Evolutionary conservation across 345 rosid genomes (phyloP).

Genomic region (Arabidopsis suecica): DNA sequence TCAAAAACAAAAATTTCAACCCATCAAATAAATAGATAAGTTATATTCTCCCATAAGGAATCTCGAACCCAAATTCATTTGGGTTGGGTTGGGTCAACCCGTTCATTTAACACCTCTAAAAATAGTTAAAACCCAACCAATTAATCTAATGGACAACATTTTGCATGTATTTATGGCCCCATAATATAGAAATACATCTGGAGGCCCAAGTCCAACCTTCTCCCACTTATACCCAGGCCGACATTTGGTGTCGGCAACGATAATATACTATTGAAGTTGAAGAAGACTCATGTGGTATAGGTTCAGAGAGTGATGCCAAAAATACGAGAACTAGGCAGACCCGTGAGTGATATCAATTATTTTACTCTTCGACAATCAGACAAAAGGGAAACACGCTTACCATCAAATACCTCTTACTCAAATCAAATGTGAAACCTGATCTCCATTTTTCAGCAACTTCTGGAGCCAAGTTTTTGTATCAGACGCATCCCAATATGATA

Average conservation of each 20-base stretch:
- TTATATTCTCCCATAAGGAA: no score
- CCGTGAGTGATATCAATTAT: conserved; percentile 6
- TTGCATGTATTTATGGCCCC: background rate
- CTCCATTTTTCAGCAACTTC: background rate
- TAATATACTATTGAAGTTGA: background rate
- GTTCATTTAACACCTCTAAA: no score
- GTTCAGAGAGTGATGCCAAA: background rate
- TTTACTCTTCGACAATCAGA: background rate
- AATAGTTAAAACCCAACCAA: background rate
- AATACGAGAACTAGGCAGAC: background rate
- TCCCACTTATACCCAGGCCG: background rate
- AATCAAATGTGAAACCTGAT: background rate
- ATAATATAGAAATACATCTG: no score
- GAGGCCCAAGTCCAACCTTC: background rate
- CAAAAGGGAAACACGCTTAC: background rate
- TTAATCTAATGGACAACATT: background rate
- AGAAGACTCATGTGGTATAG: background rate
- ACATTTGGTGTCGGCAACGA: background rate
- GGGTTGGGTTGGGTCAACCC: no score
- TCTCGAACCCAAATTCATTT: no score
- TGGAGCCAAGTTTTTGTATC: background rate
- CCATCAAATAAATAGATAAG: no score
- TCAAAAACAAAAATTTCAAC: no score
- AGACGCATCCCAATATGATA: conserved; percentile 7
- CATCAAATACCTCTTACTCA: background rate